Conservation (phyloP, 805 yeast genomes). For the Dipodascopsis uninucleata region DNA sequence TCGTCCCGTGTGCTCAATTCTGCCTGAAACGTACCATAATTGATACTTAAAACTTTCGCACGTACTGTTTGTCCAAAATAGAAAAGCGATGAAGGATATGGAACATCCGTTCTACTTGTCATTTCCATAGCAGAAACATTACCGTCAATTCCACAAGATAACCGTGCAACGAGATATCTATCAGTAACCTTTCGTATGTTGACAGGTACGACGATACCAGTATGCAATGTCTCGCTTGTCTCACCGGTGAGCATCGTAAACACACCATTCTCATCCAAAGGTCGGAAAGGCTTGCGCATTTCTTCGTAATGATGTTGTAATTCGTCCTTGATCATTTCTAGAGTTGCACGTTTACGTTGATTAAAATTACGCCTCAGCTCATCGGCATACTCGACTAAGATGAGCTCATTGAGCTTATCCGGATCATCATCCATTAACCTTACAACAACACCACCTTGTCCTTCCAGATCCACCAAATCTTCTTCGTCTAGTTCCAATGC, state of each 20-base stretch:
- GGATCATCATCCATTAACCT: conserved; percentile 69
- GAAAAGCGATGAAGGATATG: conserved; percentile 46
- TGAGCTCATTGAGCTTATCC: conserved; percentile 74
- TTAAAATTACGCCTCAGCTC: conserved; percentile 63
- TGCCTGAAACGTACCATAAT: conserved; percentile 71
- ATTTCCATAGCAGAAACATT: conserved; percentile 38
- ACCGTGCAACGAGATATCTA: conserved; percentile 44
- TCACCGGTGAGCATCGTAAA: conserved; percentile 91
- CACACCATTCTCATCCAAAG: conserved; percentile 63
- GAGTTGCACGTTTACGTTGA: conserved; percentile 70
- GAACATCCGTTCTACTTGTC: conserved; percentile 41
- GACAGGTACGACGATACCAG: conserved; percentile 73
- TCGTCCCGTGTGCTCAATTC: conserved; percentile 65
- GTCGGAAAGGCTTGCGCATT: conserved; percentile 67
- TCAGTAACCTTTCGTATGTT: conserved; percentile 59
- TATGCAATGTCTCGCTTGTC: conserved; percentile 59
- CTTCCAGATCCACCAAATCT: conserved; percentile 74
- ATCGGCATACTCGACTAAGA: conserved; percentile 86
- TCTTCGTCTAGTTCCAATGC: conserved; percentile 95
- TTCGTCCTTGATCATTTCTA: conserved; percentile 82
- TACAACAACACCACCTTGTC: conserved; percentile 75
- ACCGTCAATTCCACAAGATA: conserved; percentile 63
- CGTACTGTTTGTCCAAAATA: conserved; percentile 78
- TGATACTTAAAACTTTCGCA: conserved; percentile 68
- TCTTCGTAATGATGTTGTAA: conserved; percentile 85